Conservation (phyloP, 495 filamentous ascomycete genomes). For the Neurospora tetrasperma region DNA sequence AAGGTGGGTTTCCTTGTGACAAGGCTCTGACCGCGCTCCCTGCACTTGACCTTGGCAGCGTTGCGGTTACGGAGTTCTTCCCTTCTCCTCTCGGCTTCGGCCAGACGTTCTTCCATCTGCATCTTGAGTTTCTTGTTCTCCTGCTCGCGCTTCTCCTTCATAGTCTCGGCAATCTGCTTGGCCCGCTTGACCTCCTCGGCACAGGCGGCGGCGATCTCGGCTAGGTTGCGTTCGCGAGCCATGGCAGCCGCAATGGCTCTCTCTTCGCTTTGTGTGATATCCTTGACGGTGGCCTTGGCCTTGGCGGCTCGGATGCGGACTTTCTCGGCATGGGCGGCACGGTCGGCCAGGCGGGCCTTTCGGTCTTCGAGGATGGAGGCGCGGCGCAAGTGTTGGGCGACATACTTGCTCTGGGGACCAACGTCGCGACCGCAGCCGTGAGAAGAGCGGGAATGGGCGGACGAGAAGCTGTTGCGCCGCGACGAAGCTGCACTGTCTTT, state of each 20-base stretch:
- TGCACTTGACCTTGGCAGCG: constrained; percentile 39
- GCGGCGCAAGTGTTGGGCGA: constrained; percentile 84
- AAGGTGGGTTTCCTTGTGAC: constrained; percentile 36
- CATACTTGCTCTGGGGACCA: constrained; percentile 63
- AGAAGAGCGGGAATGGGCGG: constrained; percentile 58
- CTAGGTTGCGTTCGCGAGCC: constrained; percentile 80
- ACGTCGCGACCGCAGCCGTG: constrained; percentile 51
- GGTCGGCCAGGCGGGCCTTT: constrained; percentile 85
- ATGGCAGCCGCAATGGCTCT: constrained; percentile 82
- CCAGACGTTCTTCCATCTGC: constrained; percentile 83
- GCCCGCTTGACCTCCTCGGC: constrained; percentile 91
- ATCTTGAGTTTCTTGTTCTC: constrained; percentile 62
- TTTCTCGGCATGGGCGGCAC: constrained; percentile 91
- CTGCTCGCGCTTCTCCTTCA: constrained; percentile 80
- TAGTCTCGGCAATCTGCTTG: constrained; percentile 86
- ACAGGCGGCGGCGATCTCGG: constrained; percentile 86
- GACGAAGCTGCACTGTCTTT: constrained; percentile 81
- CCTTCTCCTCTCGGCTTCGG: constrained; percentile 73
- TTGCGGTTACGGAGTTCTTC: constrained; percentile 47
- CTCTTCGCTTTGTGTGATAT: constrained; percentile 59
- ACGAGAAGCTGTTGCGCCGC: constrained; percentile 82
- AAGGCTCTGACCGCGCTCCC: constrained; percentile 55
- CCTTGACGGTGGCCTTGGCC: constrained; percentile 63
- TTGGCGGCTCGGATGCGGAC: constrained; percentile 85
- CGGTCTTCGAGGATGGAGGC: constrained; percentile 87